Evolutionary conservation across 257 asterid species (phyloP), one percentile per base, ranked within the genome.

Genomic region (Gentiana macrophylla): DNA sequence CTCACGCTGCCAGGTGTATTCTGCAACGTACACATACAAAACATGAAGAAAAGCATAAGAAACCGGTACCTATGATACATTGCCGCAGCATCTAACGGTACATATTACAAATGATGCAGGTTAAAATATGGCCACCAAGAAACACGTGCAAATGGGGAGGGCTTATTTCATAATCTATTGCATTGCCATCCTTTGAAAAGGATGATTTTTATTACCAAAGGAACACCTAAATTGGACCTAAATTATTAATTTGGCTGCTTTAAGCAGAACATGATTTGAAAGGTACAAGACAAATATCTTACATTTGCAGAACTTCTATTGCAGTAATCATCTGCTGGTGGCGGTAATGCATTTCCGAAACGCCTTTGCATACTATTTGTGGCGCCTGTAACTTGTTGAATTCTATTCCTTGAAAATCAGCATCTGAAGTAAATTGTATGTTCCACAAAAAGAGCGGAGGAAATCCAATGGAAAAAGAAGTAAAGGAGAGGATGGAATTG

Each of bases 251-350:
- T 41, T 41, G 5, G 46, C 46, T 4, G 8, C 46, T 41, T 7
- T 53, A 46, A 52, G 35, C 48, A 45, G 3, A 32, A n/a, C 8
- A 6, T 37, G 24, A 1, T 9, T 10, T 35, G 34, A 8, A 38
- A 12, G 9, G 7, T 15, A 32, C 35, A 43, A 35, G 24, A 15
- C 12, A 65, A 63, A 67, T 49, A 65, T 60, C 94, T 83, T 81
- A 87, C 98, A 81, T 63, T 78, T 80, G 94, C 61, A 60, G 74
- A 55, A 66, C 73, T 54, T 84, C 77, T 85, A 81, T 65, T 78
- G 82, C 61, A 70, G 79, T 75, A 86, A 49, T 84, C 95, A 71
- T 91, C 97, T 38, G 80, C 80, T 10, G 98, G 93, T 56, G 98
- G 79, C 61, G 97, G 98, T 64, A 91, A 74, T 53, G 74, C 76